A percentile compares a stretch with the other conserved stretches of the same genome.
Evolutionary conservation across 129 eudicot genomes (phyloP).

Genomic region (Oenanthe sinensis): DNA sequence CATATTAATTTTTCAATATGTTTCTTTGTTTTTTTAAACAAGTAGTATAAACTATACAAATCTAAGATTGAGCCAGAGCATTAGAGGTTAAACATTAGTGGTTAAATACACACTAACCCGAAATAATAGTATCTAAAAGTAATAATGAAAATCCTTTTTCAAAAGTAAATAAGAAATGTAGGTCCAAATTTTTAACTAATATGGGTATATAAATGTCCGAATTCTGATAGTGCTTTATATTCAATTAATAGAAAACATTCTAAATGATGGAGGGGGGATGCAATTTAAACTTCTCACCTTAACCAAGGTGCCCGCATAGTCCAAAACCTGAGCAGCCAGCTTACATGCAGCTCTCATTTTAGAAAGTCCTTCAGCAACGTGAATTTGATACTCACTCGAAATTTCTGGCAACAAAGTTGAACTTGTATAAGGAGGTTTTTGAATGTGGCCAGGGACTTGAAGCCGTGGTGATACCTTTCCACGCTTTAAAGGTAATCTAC

Average conservation of each 20-base stretch:
- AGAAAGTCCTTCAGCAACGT: constrained; percentile 79
- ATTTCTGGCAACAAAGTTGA: constrained; percentile 67
- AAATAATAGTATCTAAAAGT: neutral
- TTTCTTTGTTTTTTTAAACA: neutral
- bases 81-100: neutral
- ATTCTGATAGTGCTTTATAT: neutral
- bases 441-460: constrained; percentile 92
- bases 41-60: neutral
- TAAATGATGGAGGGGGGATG: neutral
- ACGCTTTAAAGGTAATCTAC: constrained; percentile 73
- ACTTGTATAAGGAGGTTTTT: constrained; percentile 78
- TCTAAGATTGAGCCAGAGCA: neutral
- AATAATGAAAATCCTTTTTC: neutral
- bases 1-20: neutral
- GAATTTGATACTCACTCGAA: constrained; percentile 63
- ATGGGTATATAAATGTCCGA: neutral
- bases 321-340: constrained; percentile 90
- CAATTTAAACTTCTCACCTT: constrained; percentile 46
- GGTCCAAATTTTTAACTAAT: neutral
- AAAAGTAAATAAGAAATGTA: neutral
- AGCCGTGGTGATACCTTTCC: constrained; percentile 78
- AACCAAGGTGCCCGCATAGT: constrained; percentile 86
- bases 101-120: neutral
- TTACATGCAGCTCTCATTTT: constrained; percentile 89
- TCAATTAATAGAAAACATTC: neutral